Evolutionary conservation across 176 grass and related monocot genomes (phyloP).

Genomic region (Zizania latifolia): DNA sequence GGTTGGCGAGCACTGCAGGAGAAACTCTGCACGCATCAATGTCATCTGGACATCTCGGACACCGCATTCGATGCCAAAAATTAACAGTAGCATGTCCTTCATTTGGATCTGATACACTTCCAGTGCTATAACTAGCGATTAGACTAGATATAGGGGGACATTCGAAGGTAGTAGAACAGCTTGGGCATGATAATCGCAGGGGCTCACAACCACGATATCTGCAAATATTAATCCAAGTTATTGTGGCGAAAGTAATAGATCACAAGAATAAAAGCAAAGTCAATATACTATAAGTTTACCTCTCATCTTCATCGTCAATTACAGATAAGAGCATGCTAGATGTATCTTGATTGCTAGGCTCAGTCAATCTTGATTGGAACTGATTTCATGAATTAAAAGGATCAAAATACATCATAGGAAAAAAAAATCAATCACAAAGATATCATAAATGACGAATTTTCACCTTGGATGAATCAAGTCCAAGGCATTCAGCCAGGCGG

Average conservation of each 20-base stretch:
- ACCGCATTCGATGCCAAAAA: conserved; percentile 74
- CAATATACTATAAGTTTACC: conserved; percentile 39
- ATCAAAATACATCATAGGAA: conserved; percentile 28
- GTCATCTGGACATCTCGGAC: conserved; percentile 76
- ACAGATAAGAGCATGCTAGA: conserved; percentile 64
- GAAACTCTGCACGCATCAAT: conserved; percentile 55
- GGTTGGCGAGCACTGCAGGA: conserved; percentile 66
- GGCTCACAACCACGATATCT: conserved; percentile 90
- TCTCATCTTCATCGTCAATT: conserved; percentile 72
- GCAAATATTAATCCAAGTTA: conserved; percentile 37
- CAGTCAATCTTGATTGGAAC: conserved; percentile 69
- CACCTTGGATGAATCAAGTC: conserved; percentile 97
- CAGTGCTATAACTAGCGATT: conserved; percentile 38
- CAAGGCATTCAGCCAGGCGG: conserved; percentile 90
- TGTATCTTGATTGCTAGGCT: conserved; percentile 59
- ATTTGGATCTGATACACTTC: conserved; percentile 33
- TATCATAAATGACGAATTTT: not conserved
- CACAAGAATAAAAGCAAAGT: conserved; percentile 9
- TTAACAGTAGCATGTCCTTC: conserved; percentile 45
- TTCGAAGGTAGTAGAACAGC: conserved; percentile 73
- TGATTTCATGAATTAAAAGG: conserved; percentile 29
- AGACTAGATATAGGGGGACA: conserved; percentile 81
- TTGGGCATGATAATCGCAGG: conserved; percentile 73
- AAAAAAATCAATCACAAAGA: not conserved
- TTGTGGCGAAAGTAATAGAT: conserved; percentile 18